A percentile compares a stretch with the other conserved stretches of the same genome.
Conservation (phyloP, 768 basidiomycete species). For the Suillus weaverae region DNA sequence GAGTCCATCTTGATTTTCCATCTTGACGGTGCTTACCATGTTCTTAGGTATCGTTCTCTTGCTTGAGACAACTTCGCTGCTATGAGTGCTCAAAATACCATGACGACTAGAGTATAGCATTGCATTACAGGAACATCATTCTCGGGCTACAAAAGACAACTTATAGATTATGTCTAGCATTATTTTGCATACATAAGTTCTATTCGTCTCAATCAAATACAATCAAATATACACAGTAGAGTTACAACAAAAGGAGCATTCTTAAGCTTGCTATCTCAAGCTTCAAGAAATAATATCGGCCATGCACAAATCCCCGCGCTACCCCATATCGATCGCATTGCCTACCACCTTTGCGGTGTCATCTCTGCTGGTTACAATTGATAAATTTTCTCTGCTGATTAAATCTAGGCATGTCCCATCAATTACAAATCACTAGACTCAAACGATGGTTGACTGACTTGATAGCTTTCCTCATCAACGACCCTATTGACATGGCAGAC, state of each 20-base stretch:
- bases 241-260: not conserved
- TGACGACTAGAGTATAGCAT: not conserved
- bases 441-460: slow-evolving; percentile 26
- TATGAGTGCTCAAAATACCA: slow-evolving; percentile 31
- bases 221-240: not conserved
- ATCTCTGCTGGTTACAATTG: not conserved
- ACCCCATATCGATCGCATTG: not conserved
- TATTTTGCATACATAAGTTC: not conserved
- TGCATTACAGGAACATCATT: not conserved
- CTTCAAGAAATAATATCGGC: not conserved
- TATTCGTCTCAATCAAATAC: not conserved
- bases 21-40: not conserved
- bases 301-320: not conserved
- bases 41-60: slow-evolving; percentile 54
- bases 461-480: slow-evolving; percentile 27
- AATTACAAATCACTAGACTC: slow-evolving; percentile 14
- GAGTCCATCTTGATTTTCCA: slow-evolving; percentile 34
- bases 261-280: not conserved
- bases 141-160: not conserved
- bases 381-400: not conserved
- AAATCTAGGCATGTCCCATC: not conserved
- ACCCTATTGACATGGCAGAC: slow-evolving; percentile 53
- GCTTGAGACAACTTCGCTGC: slow-evolving; percentile 57
- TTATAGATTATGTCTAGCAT: not conserved
- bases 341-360: not conserved